Base-by-base conservation (phyloP, 768 basidiomycete genomes). In the Suillus tomentosus region DNA sequence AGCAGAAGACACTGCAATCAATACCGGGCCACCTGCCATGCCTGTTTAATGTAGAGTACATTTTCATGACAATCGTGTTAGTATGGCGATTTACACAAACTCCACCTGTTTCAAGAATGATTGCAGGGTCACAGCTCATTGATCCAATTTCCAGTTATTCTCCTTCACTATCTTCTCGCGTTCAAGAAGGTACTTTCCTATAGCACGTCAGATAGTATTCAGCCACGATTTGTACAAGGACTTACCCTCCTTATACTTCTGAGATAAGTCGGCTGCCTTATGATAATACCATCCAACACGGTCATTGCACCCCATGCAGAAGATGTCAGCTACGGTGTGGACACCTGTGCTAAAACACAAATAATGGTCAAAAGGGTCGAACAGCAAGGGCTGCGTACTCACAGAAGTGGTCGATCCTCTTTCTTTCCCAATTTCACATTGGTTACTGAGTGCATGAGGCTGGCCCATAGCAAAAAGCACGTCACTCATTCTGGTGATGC, bases 221-320 rank as follows among this genome's bases (percentile, higher is more conserved):
- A 68, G 57, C 22, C 11, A 19, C 10, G 27, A 47, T 50, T 17
- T 17, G 1, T 34, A 39, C 3, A 22, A 11, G 11, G 14, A 36
- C 82, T 45, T 40, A 86, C 92, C 89, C 84, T 94, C 92, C 74
- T 94, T 94, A 72, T 94, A 94, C 72, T 89, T 92, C 83, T 94
- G 92, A 3, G 85, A 81, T 45, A 79, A 78, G 67, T 94, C 90
- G 0, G 87, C 83, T 14, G 92, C 91, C 71, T 88, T 90, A 73
- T 91, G 86, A 68, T 94, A 94, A 71, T 81, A 92, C 92, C 92
- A 94, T 1, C 92, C 92, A 5, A 94, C 63, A 42, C 90, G 82
- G 17, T 90, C 90, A 63, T 88, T 87, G 76, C 92, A 94, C 0
- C 90, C 91, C 39, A 90, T 60, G 70, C 92, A 94, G 72, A 85